Percentiles rank a stretch among this genome's conserved stretches.
These are phyloP conservation scores for Neoboletus magnificus DNA, from an alignment of 768 basidiomycete species.

Conservation along the genomic window DNA sequence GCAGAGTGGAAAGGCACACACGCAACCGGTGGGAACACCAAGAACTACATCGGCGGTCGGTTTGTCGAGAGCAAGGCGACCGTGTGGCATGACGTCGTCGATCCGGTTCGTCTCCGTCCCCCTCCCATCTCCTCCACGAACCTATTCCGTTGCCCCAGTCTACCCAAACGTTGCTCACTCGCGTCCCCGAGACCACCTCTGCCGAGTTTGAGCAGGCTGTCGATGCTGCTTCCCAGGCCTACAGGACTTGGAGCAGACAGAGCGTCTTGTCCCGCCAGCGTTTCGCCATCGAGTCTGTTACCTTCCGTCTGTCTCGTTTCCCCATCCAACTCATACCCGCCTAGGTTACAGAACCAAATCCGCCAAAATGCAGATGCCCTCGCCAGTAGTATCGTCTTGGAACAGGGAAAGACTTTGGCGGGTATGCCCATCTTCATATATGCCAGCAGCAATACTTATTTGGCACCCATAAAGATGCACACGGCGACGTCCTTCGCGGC, in stretches of 20 bases:
- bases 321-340: constrained; percentile 1
- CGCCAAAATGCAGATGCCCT: constrained; percentile 83
- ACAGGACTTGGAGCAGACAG: constrained; percentile 83
- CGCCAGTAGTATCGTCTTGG: constrained; percentile 85
- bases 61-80: constrained; percentile 78
- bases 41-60: constrained; percentile 89
- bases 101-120: constrained; percentile 62
- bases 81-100: constrained; percentile 83
- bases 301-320: not conserved
- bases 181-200: constrained; percentile 84
- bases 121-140: not conserved
- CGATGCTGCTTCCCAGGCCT: constrained; percentile 79
- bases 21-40: constrained; percentile 80
- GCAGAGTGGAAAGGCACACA: constrained; percentile 84
- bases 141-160: constrained; percentile 46
- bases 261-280: constrained; percentile 84
- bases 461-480: constrained; percentile 61
- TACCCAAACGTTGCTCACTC: constrained; percentile 85
- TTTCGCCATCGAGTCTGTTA: constrained; percentile 82
- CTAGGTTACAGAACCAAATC: constrained; percentile 82
- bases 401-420: constrained; percentile 93
- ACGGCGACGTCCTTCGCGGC: constrained; percentile 91
- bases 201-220: constrained; percentile 82
- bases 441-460: not conserved
- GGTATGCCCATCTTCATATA: constrained; percentile 41